Percentiles rank a stretch among this genome's conserved stretches.
Evolutionary conservation across 2,329 filamentous ascomycete genomes (phyloP).

Genomic region (Geosmithia morbida): DNA sequence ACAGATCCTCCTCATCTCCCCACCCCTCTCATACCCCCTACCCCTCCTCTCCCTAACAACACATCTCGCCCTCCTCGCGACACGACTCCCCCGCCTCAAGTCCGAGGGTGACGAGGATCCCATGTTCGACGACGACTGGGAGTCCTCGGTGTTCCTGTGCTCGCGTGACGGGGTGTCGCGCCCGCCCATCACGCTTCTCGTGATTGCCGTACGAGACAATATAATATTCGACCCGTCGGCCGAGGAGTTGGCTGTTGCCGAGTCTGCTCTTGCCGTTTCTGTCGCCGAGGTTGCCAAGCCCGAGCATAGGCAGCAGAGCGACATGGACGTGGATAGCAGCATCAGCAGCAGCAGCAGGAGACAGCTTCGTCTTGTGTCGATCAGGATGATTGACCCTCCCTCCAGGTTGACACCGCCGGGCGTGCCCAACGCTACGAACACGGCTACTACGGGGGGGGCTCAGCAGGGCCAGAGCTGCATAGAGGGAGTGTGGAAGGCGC

Average conservation of each 20-base stretch:
- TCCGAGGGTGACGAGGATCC: conserved; percentile 92
- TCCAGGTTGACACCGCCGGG: conserved; percentile 59
- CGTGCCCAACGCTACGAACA: conserved; percentile 48
- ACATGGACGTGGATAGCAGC: conserved; percentile 24
- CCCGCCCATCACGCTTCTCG: conserved; percentile 81
- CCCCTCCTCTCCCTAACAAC: conserved; percentile 86
- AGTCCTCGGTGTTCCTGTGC: conserved; percentile 66
- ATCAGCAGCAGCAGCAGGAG: conserved; percentile 11
- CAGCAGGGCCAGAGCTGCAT: conserved; percentile 27
- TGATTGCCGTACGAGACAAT: conserved; percentile 74
- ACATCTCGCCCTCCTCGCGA: conserved; percentile 81
- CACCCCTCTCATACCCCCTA: conserved; percentile 81
- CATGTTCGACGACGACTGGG: conserved; percentile 97
- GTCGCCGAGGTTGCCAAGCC: conserved; percentile 40
- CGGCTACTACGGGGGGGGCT: conserved; percentile 18
- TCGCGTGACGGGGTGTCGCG: conserved; percentile 31
- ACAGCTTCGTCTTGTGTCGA: conserved; percentile 46
- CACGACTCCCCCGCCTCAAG: conserved; percentile 69
- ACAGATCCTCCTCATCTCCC: conserved; percentile 85
- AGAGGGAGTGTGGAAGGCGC: conserved; percentile 75
- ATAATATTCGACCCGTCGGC: conserved; percentile 87
- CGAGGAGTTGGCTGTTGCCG: conserved; percentile 87
- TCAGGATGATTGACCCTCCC: conserved; percentile 62
- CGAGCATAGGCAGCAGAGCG: conserved; percentile 17
- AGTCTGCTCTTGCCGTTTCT: conserved; percentile 76